Conservation (phyloP, 129 eudicot species). For the Sambucus nigra region DNA sequence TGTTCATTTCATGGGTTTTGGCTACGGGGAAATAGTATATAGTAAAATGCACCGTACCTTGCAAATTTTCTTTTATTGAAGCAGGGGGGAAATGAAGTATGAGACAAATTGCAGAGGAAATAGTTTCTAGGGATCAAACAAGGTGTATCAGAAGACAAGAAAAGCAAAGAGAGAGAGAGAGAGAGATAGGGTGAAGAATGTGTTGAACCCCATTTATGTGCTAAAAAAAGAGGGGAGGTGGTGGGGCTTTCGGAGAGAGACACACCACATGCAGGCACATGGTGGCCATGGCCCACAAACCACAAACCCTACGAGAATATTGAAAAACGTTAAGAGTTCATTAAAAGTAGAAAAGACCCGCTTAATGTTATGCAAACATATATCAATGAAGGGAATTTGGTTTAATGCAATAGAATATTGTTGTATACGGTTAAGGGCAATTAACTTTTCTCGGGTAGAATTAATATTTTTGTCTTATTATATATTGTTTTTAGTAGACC, state of each 20-base stretch:
- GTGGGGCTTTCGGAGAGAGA: conserved; percentile 58
- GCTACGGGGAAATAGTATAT: background rate
- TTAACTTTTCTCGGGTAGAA: no score
- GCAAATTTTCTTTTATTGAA: background rate
- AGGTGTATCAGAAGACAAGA: conserved; percentile 10
- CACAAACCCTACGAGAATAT: conserved; percentile 26
- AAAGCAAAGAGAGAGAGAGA: conserved; percentile 6
- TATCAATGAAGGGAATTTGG: no score
- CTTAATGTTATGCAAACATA: conserved; percentile 18
- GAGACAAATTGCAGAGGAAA: conserved; percentile 12
- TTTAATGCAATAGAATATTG: no score
- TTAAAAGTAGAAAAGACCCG: conserved; percentile 3
- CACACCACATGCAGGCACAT: conserved; percentile 87
- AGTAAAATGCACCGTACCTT: conserved; percentile 19
- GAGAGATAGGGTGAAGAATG: conserved; percentile 23
- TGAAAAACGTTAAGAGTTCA: conserved; percentile 1
- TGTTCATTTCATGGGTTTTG: no score
- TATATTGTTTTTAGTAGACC: no score
- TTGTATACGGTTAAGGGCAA: no score
- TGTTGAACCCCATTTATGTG: conserved; percentile 37
- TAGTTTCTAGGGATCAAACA: conserved; percentile 23
- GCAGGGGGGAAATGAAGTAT: background rate
- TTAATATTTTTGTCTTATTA: no score
- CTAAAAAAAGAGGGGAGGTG: conserved; percentile 31
- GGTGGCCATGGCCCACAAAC: conserved; percentile 46